A percentile compares a stretch with the other conserved stretches of the same genome.
Evolutionary conservation across 2,329 filamentous ascomycete species (phyloP).

Genomic region (Lecanicillium sp.): DNA sequence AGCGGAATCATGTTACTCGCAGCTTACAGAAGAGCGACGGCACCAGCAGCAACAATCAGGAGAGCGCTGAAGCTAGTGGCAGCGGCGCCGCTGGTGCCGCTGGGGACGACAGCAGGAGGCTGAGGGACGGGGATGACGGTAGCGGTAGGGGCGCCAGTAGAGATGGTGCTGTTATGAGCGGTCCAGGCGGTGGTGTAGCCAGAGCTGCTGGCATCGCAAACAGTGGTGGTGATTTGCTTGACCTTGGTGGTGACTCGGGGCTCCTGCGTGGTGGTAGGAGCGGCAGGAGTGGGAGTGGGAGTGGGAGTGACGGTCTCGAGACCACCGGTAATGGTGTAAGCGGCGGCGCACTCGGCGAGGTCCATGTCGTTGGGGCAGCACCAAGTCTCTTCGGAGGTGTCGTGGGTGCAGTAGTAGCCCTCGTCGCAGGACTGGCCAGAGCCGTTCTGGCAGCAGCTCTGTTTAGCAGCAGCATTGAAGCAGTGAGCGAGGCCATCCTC

Average conservation of each 20-base stretch:
- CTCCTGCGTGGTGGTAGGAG: conserved; percentile 9
- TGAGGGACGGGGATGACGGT: conserved; percentile 8
- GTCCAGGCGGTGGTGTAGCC: conserved; percentile 21
- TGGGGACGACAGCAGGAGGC: conserved; percentile 14
- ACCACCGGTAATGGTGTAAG: conserved; percentile 39
- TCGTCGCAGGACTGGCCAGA: conserved; percentile 51
- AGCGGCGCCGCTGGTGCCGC: conserved; percentile 19
- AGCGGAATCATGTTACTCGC: not conserved
- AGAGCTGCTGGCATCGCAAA: conserved; percentile 16
- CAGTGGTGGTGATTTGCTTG: conserved; percentile 18
- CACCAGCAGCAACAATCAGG: conserved; percentile 26
- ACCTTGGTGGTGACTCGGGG: conserved; percentile 12
- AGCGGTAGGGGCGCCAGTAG: conserved; percentile 15
- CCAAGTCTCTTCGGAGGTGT: conserved; percentile 41
- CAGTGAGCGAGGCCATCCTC: conserved; percentile 45
- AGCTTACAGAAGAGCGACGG: conserved; percentile 26
- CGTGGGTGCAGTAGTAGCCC: conserved; percentile 55
- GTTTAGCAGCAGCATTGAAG: conserved; percentile 41
- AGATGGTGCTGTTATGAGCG: conserved; percentile 24
- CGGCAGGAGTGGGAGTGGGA: conserved; percentile 16
- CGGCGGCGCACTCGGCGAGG: conserved; percentile 44
- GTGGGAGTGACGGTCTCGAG: conserved; percentile 29
- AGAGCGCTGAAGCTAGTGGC: conserved; percentile 26
- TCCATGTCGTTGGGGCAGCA: conserved; percentile 52
- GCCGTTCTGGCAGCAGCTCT: conserved; percentile 49